Base-by-base conservation (phyloP, 371 early-diverging fungal species). In the Parasitella parasitica region DNA sequence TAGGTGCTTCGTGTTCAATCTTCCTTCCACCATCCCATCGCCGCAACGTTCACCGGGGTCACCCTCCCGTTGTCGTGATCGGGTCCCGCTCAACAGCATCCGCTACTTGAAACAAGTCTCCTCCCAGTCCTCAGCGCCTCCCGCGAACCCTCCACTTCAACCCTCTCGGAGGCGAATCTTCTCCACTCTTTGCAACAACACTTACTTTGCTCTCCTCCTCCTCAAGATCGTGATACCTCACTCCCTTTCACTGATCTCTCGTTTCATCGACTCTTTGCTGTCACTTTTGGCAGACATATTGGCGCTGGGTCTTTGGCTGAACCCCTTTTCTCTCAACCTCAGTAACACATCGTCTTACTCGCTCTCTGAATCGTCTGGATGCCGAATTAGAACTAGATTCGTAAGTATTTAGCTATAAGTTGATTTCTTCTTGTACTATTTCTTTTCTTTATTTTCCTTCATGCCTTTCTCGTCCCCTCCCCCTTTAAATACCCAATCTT, bases 401-500 rank as follows among this genome's bases (percentile, higher is more conserved):
- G 38, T 38, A 38, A 38, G 38, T 38, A 38, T 38, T 38, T 13
- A 16, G 38, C 38, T 38, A 4, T 38, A 3, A 38, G 38, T 54
- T 54, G 6, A 27, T 54, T 24, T 54, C 11, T 32, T 52, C 12
- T n/a, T 9, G 9, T 37, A 16, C 22, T 36, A 30, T 54, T 37
- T 37, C 54, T n/a, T 22, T 54, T 18, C 16, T 20, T 27, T 48
- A 38, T 38, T 38, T 38, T 8, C 8, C 8, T 38, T 16, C 12
- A 34, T 13, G 16, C 51, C 8, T 30, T 34, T 34, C 35, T 18
- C 24, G 12, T 27, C 3, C 48, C 15, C 48, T 48, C 38, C 16
- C 24, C 20, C 35, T 57, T 2, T 48, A 15, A 34, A 30, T 30
- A 46, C 28, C 30, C 48, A 57, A 35, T 57, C 57, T 57, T 57